Evolutionary conservation across 2,329 filamentous ascomycete species (phyloP), one percentile per base, ranked within the genome.

Genomic region (Chalara sp.): DNA sequence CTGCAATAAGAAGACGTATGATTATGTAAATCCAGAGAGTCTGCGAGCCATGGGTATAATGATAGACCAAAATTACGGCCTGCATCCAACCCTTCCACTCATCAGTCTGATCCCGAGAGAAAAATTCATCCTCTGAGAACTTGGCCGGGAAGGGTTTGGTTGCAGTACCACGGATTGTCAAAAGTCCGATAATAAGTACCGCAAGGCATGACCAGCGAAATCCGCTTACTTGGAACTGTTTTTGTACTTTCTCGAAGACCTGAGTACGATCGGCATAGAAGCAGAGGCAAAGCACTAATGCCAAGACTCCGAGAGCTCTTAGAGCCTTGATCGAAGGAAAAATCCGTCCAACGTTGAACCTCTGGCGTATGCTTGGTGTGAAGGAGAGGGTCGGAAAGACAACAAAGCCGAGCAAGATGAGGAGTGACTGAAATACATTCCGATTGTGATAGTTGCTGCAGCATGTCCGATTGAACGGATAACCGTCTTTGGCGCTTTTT

Each of bases 51-150:
- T 76, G 72, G 33, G 78, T 77, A 63, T 80, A 84, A 53, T 81
- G 76, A 58, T 81, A 84, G 10, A 80, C 66, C 13, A 83, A 65
- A 42, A 79, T 68, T 13, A 74, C 64, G 11, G 72, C 70, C 56
- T 84, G 80, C 77, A 85, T 81, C 72, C 79, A 77, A 2, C 83
- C 83, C 66, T 84, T 85, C 74, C 80, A 83, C 61, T 86, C 83
- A 54, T 84, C 74, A 0, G 77, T 79, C 56, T 84, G 78, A 44
- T 75, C 70, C 47, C 80, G 71, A 1, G 75, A 71, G 5, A 84
- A 65, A 48, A 78, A 75, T 1, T 65, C 65, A 37, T 68, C 61
- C 46, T 67, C 64, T 29, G 46, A 39, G 12, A 39, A 33, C 39
- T 53, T 56, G 5, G 11, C 5, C 21, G 35, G 31, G 8, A 32